phyloP scores from a whole-genome alignment of 768 basidiomycete species.

The Mycena kentingensis region DNA sequence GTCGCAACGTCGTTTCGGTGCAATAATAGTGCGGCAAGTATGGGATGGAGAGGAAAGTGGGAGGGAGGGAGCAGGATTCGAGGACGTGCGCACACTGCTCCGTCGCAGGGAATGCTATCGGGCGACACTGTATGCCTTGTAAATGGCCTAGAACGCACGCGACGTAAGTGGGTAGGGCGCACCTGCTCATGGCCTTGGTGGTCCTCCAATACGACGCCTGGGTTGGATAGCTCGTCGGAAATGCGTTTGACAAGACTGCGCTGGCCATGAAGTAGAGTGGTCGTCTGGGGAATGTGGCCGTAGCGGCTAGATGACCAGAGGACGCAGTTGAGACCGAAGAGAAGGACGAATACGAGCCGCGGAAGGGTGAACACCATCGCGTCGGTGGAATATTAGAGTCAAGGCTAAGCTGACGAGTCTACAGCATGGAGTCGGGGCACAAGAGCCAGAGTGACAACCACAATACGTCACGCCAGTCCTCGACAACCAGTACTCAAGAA shows the following conservation, averaged over 20 bases:
- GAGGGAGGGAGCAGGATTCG: slow-evolving; percentile 54
- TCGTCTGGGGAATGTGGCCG: slow-evolving; percentile 34
- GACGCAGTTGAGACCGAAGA: slow-evolving; percentile 58
- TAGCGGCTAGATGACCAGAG: slow-evolving; percentile 68
- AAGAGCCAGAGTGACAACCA: too few species aligned
- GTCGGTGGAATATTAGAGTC: background rate
- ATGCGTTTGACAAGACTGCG: slow-evolving; percentile 46
- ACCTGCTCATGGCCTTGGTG: slow-evolving; percentile 31
- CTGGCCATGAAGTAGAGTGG: slow-evolving; percentile 30
- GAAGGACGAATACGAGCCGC: slow-evolving; percentile 52
- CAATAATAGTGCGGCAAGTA: slow-evolving; percentile 78
- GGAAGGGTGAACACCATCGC: slow-evolving; percentile 51
- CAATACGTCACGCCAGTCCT: too few species aligned
- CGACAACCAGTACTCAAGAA: background rate
- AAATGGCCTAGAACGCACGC: too few species aligned
- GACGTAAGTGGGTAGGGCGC: too few species aligned
- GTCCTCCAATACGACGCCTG: slow-evolving; percentile 23
- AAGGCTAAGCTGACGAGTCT: background rate
- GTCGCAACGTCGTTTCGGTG: slow-evolving; percentile 52
- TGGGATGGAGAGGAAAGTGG: slow-evolving; percentile 68
- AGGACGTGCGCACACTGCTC: slow-evolving; percentile 70
- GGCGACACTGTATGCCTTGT: slow-evolving; percentile 57
- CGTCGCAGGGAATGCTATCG: slow-evolving; percentile 51
- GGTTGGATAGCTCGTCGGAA: slow-evolving; percentile 37
- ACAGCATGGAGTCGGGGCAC: too few species aligned